These are phyloP conservation scores for Botrytis pseudocinerea DNA, from an alignment of 2,329 filamentous ascomycete genomes.

Conservation along the genomic window DNA sequence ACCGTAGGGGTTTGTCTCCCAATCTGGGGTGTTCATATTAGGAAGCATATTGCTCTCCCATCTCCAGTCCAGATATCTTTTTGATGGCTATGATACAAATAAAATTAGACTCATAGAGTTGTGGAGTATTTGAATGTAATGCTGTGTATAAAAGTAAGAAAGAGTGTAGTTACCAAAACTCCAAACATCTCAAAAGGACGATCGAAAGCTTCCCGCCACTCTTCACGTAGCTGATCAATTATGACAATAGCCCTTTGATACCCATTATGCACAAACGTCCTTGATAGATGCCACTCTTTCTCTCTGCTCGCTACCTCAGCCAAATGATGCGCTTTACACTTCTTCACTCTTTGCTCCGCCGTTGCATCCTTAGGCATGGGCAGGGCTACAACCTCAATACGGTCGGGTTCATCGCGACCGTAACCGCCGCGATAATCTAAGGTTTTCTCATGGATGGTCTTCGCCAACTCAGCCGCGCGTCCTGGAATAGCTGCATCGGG, in stretches of 20 bases:
- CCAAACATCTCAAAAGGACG: neutral
- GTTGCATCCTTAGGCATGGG: neutral
- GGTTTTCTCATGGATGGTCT: conserved; percentile 1
- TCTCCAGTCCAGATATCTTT: neutral
- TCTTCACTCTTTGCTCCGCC: neutral
- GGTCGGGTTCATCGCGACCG: neutral
- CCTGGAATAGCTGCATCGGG: neutral
- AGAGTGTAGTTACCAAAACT: neutral
- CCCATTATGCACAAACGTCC: neutral
- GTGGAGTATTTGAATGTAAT: neutral
- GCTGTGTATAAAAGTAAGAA: neutral
- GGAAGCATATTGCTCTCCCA: neutral
- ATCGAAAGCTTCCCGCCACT: conserved; percentile 6
- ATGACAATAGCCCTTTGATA: conserved; percentile 9
- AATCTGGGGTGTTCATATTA: conserved; percentile 3
- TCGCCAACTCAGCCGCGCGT: neutral
- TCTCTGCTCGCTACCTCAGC: neutral
- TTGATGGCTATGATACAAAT: neutral
- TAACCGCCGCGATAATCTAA: neutral
- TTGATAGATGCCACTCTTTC: neutral
- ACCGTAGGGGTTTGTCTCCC: neutral
- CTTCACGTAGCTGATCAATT: neutral
- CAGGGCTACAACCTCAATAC: conserved; percentile 6
- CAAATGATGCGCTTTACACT: neutral
- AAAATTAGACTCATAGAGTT: neutral